Conservation (phyloP, 1,284 basidiomycete species). For the Cutaneotrichosporon spelunceum region DNA sequence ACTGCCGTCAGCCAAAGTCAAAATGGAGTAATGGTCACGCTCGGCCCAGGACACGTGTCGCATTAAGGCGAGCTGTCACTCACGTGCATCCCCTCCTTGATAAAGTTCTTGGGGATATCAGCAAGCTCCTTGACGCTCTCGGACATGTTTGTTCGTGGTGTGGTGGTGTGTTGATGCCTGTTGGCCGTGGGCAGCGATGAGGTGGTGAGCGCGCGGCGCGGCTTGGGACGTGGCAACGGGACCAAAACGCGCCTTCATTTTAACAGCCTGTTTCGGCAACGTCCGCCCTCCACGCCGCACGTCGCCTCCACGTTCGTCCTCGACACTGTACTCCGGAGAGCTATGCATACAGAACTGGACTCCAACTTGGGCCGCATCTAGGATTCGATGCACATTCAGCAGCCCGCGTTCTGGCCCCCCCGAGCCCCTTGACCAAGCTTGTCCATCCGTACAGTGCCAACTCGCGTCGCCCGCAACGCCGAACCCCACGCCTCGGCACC, state of each 20-base stretch:
- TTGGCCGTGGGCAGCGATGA: background rate
- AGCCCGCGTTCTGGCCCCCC: too few species aligned
- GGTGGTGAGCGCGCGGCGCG: background rate
- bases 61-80: constrained; percentile 31
- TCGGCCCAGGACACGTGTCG: background rate
- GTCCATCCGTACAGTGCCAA: background rate
- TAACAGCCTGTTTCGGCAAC: background rate
- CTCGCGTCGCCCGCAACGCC: background rate
- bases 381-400: background rate
- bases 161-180: background rate
- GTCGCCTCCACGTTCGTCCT: background rate
- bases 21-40: background rate
- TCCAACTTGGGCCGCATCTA: background rate
- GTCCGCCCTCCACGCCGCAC: background rate
- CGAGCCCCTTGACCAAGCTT: background rate
- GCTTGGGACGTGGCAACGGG: constrained; percentile 9
- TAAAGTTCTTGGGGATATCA: constrained; percentile 86
- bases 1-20: constrained; percentile 57
- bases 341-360: background rate
- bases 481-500: background rate
- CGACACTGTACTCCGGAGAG: background rate
- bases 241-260: constrained; percentile 1
- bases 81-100: constrained; percentile 90
- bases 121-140: constrained; percentile 79
- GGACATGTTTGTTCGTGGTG: constrained; percentile 57